Evolutionary conservation across 352 stramenopile species (phyloP).

Genomic region (Pythium monospermum): DNA sequence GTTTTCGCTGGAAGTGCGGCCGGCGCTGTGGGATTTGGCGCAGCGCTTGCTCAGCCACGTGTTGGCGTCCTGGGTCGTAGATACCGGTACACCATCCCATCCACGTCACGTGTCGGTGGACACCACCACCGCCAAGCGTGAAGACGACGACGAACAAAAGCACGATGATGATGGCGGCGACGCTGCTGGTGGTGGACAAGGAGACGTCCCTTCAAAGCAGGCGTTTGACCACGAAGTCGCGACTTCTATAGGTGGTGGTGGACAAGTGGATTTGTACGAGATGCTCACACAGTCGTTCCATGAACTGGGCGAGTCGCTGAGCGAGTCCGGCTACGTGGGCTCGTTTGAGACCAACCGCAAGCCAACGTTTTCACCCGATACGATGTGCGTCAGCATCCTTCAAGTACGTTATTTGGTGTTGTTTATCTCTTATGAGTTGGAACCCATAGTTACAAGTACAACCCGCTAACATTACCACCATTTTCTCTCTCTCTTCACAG

Average conservation of each 20-base stretch:
- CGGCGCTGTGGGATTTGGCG: conserved; percentile 69
- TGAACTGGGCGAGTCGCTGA: conserved; percentile 13
- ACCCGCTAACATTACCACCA: neutral
- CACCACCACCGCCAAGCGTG: neutral
- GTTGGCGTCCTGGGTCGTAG: conserved; percentile 60
- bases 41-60: conserved; percentile 55
- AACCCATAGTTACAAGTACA: neutral
- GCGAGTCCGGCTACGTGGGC: conserved; percentile 13
- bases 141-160: conserved; percentile 8
- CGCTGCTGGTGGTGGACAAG: no score
- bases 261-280: conserved; percentile 26
- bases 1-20: conserved; percentile 78
- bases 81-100: no score
- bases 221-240: conserved; percentile 15
- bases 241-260: neutral
- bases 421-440: no score
- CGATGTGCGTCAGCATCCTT: conserved; percentile 63
- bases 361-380: conserved; percentile 46
- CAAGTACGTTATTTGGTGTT: conserved; percentile 26
- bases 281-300: conserved; percentile 21
- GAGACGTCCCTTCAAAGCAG: neutral
- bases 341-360: conserved; percentile 13
- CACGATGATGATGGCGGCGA: neutral
- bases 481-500: conserved; percentile 18
- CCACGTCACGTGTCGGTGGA: no score